Evolutionary conservation across 208 protist species (phyloP).

Genomic region (Trypanosoma grayi): DNA sequence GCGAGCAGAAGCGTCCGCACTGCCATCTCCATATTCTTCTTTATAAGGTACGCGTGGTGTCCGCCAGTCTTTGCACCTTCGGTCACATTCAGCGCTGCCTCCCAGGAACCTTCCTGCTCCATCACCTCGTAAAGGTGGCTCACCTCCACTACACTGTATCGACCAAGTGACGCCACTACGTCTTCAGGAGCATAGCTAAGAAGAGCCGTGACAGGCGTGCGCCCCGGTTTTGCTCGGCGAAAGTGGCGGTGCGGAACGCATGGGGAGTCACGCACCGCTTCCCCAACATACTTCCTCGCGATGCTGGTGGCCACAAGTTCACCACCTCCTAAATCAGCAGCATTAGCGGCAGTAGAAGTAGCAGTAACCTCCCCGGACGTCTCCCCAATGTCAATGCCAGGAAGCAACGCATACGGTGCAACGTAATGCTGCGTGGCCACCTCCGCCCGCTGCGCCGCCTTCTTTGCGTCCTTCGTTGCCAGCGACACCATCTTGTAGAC

Average conservation of each 20-base stretch:
- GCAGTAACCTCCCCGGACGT: not conserved
- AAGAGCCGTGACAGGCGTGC: conserved; percentile 35
- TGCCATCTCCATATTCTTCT: conserved; percentile 50
- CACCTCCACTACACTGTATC: conserved; percentile 50
- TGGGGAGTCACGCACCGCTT: conserved; percentile 33
- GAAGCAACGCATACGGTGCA: conserved; percentile 16
- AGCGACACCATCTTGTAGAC: conserved; percentile 33
- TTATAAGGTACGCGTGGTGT: conserved; percentile 45
- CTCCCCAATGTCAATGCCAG: not conserved
- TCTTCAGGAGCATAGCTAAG: conserved; percentile 35
- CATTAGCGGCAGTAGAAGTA: not conserved
- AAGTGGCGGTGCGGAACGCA: conserved; percentile 66
- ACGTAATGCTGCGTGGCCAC: conserved; percentile 13
- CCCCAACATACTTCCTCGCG: conserved; percentile 21
- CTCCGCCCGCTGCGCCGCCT: conserved; percentile 28
- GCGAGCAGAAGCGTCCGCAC: conserved; percentile 51
- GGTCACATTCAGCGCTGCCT: conserved; percentile 55
- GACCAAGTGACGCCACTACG: conserved; percentile 23
- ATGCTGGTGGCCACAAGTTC: conserved; percentile 33
- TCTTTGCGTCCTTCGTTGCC: conserved; percentile 31
- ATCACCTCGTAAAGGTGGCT: conserved; percentile 51
- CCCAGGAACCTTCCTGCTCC: conserved; percentile 53
- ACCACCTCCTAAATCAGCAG: too few relatives aligned
- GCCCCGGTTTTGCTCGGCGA: conserved; percentile 35
- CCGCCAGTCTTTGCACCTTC: conserved; percentile 33